Evolutionary conservation across 371 early-diverging fungal genomes (phyloP), one percentile per base, ranked within the genome.

Genomic region (Cokeromyces recurvatus): DNA sequence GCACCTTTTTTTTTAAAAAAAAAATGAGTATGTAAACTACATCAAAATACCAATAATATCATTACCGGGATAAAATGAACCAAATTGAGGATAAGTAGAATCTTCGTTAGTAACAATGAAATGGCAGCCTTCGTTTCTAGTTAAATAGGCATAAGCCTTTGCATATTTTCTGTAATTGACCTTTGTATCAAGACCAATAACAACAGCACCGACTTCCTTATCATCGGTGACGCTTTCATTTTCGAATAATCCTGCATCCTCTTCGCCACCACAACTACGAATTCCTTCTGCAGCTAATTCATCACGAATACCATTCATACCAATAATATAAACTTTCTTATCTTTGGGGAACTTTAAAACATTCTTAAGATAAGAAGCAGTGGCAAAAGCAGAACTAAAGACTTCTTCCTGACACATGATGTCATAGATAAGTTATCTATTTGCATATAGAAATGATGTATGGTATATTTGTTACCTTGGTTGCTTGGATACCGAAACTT

Each of bases 91-190:
- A 62, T 82, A 93, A 7, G 94, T 93, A 24, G 82, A 62, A 58
- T 98, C 98, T 50, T 78, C 80, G 57, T 98, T 98, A 22, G 98
- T 98, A n/a, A 94, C 83, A 29, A 95, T 68, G 65, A 95, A 97
- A 41, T 85, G 75, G 38, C 86, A 83, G 6, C 80, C 81, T 4
- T 77, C 73, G 64, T 92, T 84, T 24, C 63, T 53, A 32, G 64
- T 65, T 21, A 98, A 73, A 57, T 95, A 91, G 12, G 83, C 80
- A 65, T 83, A 90, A 0, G 96, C 98, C 61, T 86, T 88, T 39
- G 95, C 89, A 38, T 90, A 79, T 64, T 97, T 98, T 58, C 66
- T 71, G 66, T 93, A 96, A 57, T 89, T 92, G 57, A 94, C 78
- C 53, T 91, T 68, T 22, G 87, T 66, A 65, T 96, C 97, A 36